Conservation (phyloP, 768 basidiomycete genomes). For the Gymnopilus junonius region DNA sequence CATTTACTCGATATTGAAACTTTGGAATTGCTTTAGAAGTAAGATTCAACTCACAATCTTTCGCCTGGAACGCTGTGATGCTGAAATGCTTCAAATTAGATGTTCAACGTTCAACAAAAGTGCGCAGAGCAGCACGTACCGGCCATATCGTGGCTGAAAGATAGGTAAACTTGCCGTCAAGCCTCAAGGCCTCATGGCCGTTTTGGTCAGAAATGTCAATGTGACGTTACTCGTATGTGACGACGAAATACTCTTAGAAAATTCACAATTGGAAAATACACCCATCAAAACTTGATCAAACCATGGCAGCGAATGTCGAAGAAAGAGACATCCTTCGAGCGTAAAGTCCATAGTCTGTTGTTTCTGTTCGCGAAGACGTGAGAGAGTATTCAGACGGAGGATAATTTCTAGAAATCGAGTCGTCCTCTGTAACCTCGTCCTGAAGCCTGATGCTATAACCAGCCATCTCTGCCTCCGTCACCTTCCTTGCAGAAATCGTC, state of each 20-base stretch:
- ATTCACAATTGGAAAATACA: too few relatives aligned
- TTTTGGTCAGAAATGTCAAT: not conserved
- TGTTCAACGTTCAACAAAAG: not conserved
- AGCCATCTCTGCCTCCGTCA: constrained; percentile 69
- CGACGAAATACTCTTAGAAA: too few relatives aligned
- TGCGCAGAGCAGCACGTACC: not conserved
- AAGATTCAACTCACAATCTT: constrained; percentile 47
- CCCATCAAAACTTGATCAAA: too few relatives aligned
- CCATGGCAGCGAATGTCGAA: too few relatives aligned
- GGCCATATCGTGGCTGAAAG: not conserved
- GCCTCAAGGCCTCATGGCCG: not conserved
- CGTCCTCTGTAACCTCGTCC: not conserved
- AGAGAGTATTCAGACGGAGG: not conserved
- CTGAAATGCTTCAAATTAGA: constrained; percentile 18
- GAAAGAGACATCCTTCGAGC: not conserved
- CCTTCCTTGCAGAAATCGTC: constrained; percentile 77
- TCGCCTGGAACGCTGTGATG: constrained; percentile 41
- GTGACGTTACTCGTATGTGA: not conserved
- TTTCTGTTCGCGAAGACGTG: not conserved
- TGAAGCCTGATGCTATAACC: constrained; percentile 29
- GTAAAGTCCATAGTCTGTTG: not conserved
- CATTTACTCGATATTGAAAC: constrained; percentile 3
- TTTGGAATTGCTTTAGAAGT: not conserved
- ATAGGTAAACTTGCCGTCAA: not conserved
- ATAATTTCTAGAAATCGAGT: not conserved